These are phyloP conservation scores for Fusarium pseudoanthophilum DNA, from an alignment of 2,329 filamentous ascomycete genomes.

Conservation along the genomic window DNA sequence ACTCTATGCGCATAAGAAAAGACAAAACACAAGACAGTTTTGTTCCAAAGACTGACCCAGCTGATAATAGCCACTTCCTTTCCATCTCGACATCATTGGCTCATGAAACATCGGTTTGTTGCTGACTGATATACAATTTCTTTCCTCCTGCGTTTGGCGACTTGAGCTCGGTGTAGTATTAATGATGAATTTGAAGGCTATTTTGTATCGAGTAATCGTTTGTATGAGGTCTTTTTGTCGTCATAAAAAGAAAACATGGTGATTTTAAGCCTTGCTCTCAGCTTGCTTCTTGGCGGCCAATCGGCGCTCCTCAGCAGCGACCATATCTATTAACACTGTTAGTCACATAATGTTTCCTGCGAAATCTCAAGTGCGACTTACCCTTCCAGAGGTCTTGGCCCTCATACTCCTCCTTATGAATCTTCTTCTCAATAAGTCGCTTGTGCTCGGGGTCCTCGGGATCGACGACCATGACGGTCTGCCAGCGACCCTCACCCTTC, in stretches of 20 bases:
- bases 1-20: constrained; percentile 12
- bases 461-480: constrained; percentile 84
- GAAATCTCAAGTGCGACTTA: constrained; percentile 52
- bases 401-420: constrained; percentile 87
- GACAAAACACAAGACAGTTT: not conserved
- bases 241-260: not conserved
- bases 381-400: constrained; percentile 95
- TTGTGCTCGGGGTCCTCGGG: constrained; percentile 85
- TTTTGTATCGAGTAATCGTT: not conserved
- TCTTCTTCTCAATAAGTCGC: constrained; percentile 84
- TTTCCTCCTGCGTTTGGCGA: not conserved
- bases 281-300: constrained; percentile 55
- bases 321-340: constrained; percentile 71
- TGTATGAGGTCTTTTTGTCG: not conserved
- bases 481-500: constrained; percentile 80
- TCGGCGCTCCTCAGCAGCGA: constrained; percentile 78
- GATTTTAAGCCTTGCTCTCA: constrained; percentile 38
- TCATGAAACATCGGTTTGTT: constrained; percentile 6
- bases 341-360: not conserved
- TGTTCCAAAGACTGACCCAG: not conserved
- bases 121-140: constrained; percentile 10
- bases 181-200: constrained; percentile 18
- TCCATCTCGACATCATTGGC: not conserved
- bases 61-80: not conserved
- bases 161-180: constrained; percentile 10